phyloP scores from a whole-genome alignment of 441 rosid genomes.

The Gossypium lobatum region DNA sequence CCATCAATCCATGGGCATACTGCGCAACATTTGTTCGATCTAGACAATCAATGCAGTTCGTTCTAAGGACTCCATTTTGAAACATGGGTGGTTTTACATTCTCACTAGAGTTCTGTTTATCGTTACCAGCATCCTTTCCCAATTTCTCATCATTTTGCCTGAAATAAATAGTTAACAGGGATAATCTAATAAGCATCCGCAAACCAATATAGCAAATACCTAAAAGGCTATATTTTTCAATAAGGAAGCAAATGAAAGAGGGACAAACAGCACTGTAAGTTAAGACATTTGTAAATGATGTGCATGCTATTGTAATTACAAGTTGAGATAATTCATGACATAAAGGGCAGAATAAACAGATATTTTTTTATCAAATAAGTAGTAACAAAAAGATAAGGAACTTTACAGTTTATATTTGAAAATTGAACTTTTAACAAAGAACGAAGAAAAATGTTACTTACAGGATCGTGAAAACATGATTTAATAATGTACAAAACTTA shows the following conservation, averaged over 20 bases:
- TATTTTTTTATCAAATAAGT: neutral
- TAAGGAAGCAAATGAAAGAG: neutral
- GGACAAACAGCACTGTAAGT: neutral
- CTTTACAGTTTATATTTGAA: neutral
- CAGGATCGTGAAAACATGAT: neutral
- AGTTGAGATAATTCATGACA: neutral
- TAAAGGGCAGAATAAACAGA: neutral
- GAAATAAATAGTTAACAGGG: slow-evolving; percentile 10
- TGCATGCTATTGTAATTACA: neutral
- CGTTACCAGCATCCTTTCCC: slow-evolving; percentile 17
- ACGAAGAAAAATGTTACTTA: neutral
- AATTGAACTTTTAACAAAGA: neutral
- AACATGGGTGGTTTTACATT: slow-evolving; percentile 36
- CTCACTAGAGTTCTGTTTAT: slow-evolving; percentile 16
- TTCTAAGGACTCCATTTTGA: slow-evolving; percentile 64
- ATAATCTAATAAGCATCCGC: neutral
- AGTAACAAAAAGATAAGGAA: neutral
- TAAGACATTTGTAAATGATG: neutral
- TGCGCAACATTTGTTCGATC: slow-evolving; percentile 85
- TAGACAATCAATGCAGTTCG: slow-evolving; percentile 74
- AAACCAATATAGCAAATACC: neutral
- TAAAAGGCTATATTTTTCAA: neutral
- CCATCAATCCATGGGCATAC: slow-evolving; percentile 62
- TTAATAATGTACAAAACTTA: slow-evolving; percentile 32
- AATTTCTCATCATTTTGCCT: slow-evolving; percentile 36